Percentiles rank a stretch among this genome's conserved stretches.
Evolutionary conservation across 2,329 filamentous ascomycete genomes (phyloP).

Genomic region (Camptophora hylomeconis): DNA sequence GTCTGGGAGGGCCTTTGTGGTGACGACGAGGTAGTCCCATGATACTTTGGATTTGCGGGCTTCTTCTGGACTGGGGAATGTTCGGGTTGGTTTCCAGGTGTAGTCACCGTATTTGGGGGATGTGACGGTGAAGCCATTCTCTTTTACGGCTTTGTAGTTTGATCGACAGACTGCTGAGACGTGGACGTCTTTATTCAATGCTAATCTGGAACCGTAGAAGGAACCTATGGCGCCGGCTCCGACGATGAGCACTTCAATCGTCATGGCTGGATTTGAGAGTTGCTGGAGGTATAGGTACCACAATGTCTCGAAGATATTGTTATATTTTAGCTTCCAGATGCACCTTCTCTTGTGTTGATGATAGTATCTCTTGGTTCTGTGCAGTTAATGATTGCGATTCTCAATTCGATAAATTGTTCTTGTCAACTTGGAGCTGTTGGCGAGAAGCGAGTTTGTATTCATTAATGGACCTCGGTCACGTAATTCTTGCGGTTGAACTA

Average conservation of each 20-base stretch:
- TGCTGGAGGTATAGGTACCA: too few species aligned
- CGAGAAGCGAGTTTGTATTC: too few species aligned
- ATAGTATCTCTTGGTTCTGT: too few species aligned
- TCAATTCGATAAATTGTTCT: too few species aligned
- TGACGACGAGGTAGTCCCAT: constrained; percentile 53
- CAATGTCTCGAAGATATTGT: too few species aligned
- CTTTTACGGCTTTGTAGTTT: constrained; percentile 53
- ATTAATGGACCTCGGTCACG: too few species aligned
- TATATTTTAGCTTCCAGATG: too few species aligned
- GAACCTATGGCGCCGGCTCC: constrained; percentile 18
- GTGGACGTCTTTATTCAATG: constrained; percentile 28
- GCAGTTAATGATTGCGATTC: too few species aligned
- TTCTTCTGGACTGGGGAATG: constrained; percentile 49
- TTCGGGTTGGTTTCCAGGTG: constrained; percentile 46
- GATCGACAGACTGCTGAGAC: constrained; percentile 62
- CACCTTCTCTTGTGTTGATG: too few species aligned
- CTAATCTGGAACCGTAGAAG: constrained; percentile 16
- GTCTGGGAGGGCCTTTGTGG: constrained; percentile 58
- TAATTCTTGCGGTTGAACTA: too few species aligned
- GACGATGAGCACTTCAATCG: constrained; percentile 16
- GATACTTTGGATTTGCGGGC: constrained; percentile 32
- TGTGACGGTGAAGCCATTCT: constrained; percentile 48
- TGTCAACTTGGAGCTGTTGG: too few species aligned
- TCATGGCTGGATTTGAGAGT: too few species aligned
- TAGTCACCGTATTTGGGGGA: constrained; percentile 58